Conservation (phyloP, 1,139 yeast genomes). For the Scheffersomyces cryptocercus region DNA sequence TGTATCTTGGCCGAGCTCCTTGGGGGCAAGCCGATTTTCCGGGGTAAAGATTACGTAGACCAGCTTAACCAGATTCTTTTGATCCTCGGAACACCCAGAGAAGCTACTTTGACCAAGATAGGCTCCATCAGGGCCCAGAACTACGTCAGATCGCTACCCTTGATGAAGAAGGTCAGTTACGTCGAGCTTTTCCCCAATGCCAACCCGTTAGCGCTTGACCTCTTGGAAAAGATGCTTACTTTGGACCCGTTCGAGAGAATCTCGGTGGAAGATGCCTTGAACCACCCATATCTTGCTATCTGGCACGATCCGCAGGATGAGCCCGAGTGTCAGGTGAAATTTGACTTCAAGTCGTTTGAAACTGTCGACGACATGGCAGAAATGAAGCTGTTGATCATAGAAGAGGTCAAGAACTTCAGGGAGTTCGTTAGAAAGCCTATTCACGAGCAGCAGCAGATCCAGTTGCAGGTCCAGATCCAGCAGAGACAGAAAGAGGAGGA, state of each 20-base stretch:
- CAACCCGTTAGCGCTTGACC: constrained; percentile 82
- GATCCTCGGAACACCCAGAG: constrained; percentile 88
- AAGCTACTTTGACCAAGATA: constrained; percentile 76
- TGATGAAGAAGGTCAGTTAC: constrained; percentile 81
- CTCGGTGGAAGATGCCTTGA: constrained; percentile 83
- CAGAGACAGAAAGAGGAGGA: constrained; percentile 32
- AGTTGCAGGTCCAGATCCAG: constrained; percentile 37
- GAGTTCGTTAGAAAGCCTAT: constrained; percentile 78
- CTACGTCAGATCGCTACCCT: constrained; percentile 84
- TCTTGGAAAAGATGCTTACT: constrained; percentile 78
- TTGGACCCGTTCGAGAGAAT: constrained; percentile 87
- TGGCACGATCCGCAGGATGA: constrained; percentile 99
- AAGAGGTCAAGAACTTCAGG: constrained; percentile 80
- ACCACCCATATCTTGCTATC: constrained; percentile 83
- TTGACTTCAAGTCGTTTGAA: constrained; percentile 85
- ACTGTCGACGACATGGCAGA: constrained; percentile 76
- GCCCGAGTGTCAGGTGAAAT: constrained; percentile 78
- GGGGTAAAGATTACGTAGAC: constrained; percentile 95
- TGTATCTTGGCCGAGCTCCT: constrained; percentile 91
- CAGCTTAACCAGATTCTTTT: constrained; percentile 86
- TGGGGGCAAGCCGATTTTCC: constrained; percentile 89
- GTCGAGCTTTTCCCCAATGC: constrained; percentile 75
- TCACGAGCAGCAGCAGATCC: constrained; percentile 61
- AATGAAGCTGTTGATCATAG: constrained; percentile 75
- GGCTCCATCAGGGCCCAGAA: constrained; percentile 91